These are phyloP conservation scores for Pichia paraexigua DNA, from an alignment of 805 yeast genomes.

Conservation along the genomic window DNA sequence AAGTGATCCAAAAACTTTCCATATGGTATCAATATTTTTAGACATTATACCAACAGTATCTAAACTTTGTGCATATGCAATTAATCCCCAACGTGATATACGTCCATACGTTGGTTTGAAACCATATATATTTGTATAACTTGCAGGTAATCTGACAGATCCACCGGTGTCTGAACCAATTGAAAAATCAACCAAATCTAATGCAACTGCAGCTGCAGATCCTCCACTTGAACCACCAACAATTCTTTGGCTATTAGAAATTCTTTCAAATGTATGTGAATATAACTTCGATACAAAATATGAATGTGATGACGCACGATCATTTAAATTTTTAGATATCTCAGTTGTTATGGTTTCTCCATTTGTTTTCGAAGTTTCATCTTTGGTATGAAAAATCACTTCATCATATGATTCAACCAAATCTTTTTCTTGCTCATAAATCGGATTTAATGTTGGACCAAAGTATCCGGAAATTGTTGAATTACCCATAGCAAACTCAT, in stretches of 20 bases:
- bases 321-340: background rate
- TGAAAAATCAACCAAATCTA: slow-evolving; percentile 60
- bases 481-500: slow-evolving; percentile 98
- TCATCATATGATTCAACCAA: slow-evolving; percentile 19
- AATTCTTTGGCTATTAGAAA: slow-evolving; percentile 24
- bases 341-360: slow-evolving; percentile 7
- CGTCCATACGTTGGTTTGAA: slow-evolving; percentile 94
- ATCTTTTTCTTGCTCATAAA: slow-evolving; percentile 19
- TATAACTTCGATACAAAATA: slow-evolving; percentile 16
- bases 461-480: slow-evolving; percentile 46
- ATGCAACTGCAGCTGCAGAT: slow-evolving; percentile 85
- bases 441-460: slow-evolving; percentile 54
- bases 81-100: slow-evolving; percentile 83
- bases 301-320: background rate
- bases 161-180: slow-evolving; percentile 98
- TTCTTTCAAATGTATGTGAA: background rate
- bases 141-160: slow-evolving; percentile 85
- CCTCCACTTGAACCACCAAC: slow-evolving; percentile 97
- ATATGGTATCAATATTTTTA: slow-evolving; percentile 35
- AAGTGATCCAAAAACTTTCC: slow-evolving; percentile 44
- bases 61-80: slow-evolving; percentile 87
- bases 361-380: background rate
- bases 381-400: slow-evolving; percentile 20
- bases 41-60: slow-evolving; percentile 90
- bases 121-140: slow-evolving; percentile 76